Base-by-base conservation (phyloP, 2,329 filamentous ascomycete species). In the Pseudogymnoascus destructans region DNA sequence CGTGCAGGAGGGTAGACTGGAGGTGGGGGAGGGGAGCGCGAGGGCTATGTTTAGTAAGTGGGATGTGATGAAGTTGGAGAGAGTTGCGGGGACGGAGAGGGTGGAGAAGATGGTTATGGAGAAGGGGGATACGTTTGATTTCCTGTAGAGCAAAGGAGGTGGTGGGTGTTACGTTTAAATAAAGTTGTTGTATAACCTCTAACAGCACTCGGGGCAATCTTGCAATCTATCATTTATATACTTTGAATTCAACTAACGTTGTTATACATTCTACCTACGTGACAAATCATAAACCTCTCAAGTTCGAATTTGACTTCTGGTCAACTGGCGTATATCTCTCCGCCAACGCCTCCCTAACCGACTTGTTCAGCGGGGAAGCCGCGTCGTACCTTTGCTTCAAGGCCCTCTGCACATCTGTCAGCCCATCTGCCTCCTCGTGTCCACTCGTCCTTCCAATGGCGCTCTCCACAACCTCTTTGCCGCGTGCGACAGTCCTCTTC, bases 61-160 rank as follows among this genome's bases (percentile, higher is more conserved):
- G 54, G 93, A 98, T 73, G 81, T 84, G 10, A 75, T 97, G 73
- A 91, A 87, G 74, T 72, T 97, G 66, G 93, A 98, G 76, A 79
- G 93, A 59, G 75, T 97, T 36, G 91, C 91, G 1, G 93, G 93
- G 1, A 87, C 80, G 1, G 81, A 86, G 73, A 80, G 93, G 62
- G 83, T 93, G 5, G 84, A 82, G 13, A 87, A 83, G 70, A 93
- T 98, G 89, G 75, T 96, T 59, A 80, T 78, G 61, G 89, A 95
- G 65, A 83, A 81, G 67, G 85, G 84, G 3, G 92, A 97, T 79
- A 93, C 88, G 0, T 98, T 97, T 79, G 91, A 95, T 69, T 97
- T 97, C 77, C 77, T 95, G 25, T 52, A 52, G 46, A 30, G 25
- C 5, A n/a, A 30, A 13, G n/a, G 4, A 17, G 3, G 9, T 30